phyloP scores from a whole-genome alignment of 352 stramenopile species.

The Blastocystis hominis region DNA sequence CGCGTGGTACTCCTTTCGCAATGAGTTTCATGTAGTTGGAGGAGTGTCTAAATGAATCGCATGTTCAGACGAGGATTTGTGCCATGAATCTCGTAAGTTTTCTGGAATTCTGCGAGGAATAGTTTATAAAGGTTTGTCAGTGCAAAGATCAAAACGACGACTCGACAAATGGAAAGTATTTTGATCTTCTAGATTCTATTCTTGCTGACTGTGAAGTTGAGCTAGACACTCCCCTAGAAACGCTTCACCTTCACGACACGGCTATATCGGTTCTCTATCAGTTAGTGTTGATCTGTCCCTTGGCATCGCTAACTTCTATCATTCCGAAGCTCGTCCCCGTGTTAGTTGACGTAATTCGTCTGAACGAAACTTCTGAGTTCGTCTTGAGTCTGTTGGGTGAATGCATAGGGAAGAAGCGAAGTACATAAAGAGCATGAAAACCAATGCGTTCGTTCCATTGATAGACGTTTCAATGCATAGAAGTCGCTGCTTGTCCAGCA shows the following conservation, averaged over 20 bases:
- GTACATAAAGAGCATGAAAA: neutral
- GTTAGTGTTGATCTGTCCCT: constrained; percentile 15
- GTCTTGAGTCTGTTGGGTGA: neutral
- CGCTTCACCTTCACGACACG: neutral
- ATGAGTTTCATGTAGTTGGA: neutral
- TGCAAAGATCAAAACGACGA: constrained; percentile 23
- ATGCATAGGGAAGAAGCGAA: neutral
- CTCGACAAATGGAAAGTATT: constrained; percentile 43
- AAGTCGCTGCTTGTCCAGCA: neutral
- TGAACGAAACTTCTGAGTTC: neutral
- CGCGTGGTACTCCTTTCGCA: neutral
- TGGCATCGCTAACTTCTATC: neutral
- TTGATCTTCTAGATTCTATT: constrained; percentile 25
- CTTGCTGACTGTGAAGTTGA: neutral
- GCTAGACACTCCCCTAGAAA: neutral
- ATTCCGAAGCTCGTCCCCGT: neutral
- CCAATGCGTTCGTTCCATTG: neutral
- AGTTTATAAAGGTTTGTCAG: constrained; percentile 47
- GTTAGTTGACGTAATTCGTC: neutral
- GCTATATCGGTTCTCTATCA: constrained; percentile 15
- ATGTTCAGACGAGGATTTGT: neutral
- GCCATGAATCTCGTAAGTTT: constrained; percentile 20
- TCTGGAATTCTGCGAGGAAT: neutral
- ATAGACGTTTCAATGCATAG: neutral
- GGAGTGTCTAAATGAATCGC: neutral